Conservation (phyloP, 495 filamentous ascomycete species). For the Neurospora sp. region DNA sequence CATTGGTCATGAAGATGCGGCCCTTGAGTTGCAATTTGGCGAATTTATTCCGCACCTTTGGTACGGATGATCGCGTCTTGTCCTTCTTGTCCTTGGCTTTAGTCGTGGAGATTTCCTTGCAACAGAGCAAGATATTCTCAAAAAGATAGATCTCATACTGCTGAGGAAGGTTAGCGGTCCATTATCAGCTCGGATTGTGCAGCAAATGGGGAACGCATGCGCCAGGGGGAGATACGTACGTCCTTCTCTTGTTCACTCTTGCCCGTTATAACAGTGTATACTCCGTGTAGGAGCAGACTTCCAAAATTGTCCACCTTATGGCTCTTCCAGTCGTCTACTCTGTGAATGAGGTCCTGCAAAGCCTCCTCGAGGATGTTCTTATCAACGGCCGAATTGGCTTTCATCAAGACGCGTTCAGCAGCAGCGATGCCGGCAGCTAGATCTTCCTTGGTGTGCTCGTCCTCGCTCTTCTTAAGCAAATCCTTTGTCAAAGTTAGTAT, state of each 20-base stretch:
- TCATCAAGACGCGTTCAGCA: slow-evolving; percentile 64
- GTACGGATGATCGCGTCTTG: slow-evolving; percentile 34
- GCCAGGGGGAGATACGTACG: slow-evolving; percentile 40
- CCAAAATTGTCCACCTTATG: slow-evolving; percentile 86
- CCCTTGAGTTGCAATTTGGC: slow-evolving; percentile 88
- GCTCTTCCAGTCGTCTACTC: slow-evolving; percentile 98
- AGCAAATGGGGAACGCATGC: neutral
- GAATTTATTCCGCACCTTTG: slow-evolving; percentile 62
- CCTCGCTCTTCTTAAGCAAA: slow-evolving; percentile 69
- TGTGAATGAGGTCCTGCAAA: slow-evolving; percentile 62
- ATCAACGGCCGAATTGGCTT: slow-evolving; percentile 82
- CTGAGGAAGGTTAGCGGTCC: slow-evolving; percentile 6
- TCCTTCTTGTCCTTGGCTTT: slow-evolving; percentile 70
- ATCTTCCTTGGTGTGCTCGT: slow-evolving; percentile 57
- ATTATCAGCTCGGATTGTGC: neutral
- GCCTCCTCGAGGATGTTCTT: slow-evolving; percentile 73
- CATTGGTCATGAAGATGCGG: slow-evolving; percentile 98
- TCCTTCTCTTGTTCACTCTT: slow-evolving; percentile 76
- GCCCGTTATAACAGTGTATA: slow-evolving; percentile 86
- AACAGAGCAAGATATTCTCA: slow-evolving; percentile 89
- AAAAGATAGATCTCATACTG: slow-evolving; percentile 98
- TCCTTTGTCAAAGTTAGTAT: slow-evolving; percentile 45
- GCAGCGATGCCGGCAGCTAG: slow-evolving; percentile 62
- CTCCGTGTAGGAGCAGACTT: slow-evolving; percentile 78
- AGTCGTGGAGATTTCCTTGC: slow-evolving; percentile 84